A percentile compares a stretch with the other conserved stretches of the same genome.
These are phyloP conservation scores for Phyllachora maydis DNA, from an alignment of 2,329 filamentous ascomycete species.

Conservation along the genomic window DNA sequence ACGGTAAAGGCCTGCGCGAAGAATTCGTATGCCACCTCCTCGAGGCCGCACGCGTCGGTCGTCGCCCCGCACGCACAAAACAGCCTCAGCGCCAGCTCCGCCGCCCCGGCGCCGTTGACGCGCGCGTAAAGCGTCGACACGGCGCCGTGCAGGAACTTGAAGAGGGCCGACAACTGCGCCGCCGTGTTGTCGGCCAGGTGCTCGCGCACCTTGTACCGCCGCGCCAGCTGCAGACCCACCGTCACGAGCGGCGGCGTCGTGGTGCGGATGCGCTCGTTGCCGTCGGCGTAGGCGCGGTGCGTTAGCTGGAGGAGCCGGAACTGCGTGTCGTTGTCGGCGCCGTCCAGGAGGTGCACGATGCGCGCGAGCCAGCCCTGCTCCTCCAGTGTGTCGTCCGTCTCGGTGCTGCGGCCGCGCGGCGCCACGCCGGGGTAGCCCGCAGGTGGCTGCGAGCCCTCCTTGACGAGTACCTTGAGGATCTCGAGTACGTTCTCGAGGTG, in stretches of 20 bases:
- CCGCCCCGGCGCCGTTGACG: constrained; percentile 55
- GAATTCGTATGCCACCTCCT: constrained; percentile 95
- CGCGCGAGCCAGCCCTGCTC: constrained; percentile 94
- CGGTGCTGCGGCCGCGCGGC: constrained; percentile 45
- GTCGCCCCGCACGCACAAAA: constrained; percentile 88
- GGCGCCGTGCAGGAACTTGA: constrained; percentile 86
- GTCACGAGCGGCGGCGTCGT: constrained; percentile 88
- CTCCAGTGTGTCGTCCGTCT: constrained; percentile 94
- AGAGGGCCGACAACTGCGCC: constrained; percentile 51
- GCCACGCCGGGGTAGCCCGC: constrained; percentile 69
- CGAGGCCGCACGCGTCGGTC: constrained; percentile 75
- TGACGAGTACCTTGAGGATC: constrained; percentile 76
- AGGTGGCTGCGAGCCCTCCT: constrained; percentile 73
- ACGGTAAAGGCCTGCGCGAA: constrained; percentile 97
- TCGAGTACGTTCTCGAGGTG: constrained; percentile 80
- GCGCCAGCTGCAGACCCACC: constrained; percentile 70
- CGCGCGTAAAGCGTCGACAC: constrained; percentile 75
- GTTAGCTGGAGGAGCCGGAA: constrained; percentile 82
- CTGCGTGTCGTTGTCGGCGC: constrained; percentile 76
- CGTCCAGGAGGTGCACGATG: constrained; percentile 72
- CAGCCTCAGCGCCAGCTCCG: constrained; percentile 72
- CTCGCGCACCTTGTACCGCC: constrained; percentile 74
- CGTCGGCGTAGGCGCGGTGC: constrained; percentile 71
- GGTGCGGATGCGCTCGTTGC: constrained; percentile 88
- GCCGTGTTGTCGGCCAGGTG: constrained; percentile 53